Evolutionary conservation across 2,329 filamentous ascomycete species (phyloP), one percentile per base, ranked within the genome.

Genomic region (Aureobasidium namibiae): DNA sequence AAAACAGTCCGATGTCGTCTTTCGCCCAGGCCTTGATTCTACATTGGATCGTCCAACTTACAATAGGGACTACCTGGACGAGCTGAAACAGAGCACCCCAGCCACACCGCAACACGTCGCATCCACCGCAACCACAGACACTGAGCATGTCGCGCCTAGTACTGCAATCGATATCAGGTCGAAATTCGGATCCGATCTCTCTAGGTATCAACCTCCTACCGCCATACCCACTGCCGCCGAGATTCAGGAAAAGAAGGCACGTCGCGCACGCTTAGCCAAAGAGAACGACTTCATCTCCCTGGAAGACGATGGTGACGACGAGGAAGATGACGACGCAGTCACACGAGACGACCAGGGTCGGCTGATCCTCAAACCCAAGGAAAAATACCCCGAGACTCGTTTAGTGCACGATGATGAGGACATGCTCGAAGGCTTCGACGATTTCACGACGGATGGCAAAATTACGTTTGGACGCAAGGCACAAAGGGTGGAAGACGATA

Each of bases 351-450:
- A 76, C 41, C 69, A 70, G 46, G 72, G 75, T 21, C 64, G 70
- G 61, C 62, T 80, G 61, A 74, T 82, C 1, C 69, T 80, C 2
- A 75, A 78, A 54, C 74, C 76, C 18, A 83, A 83, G 63, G 83
- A 86, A 66, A 84, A 87, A 64, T 81, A 83, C 34, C 62, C 68
- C 4, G 76, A 91, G 62, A 88, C 87, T 6, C 82, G 92, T 1
- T 80, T 97, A 1, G 82, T 91, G 6, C 82, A 81, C 42, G 91
- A 96, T 34, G 92, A 97, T 66, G 92, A 97, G 69, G 90, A 97
- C 67, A 81, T 96, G 0, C 89, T 89, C 38, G 94, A 97, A 74
- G 92, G 91, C 0, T 97, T 95, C 66, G 92, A 97, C 61, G 87
- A 92, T 58, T 96, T 89, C 62, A 73, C 70, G 66, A 89, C 94